Percentiles rank a stretch among this genome's conserved stretches.
Evolutionary conservation across 1,284 basidiomycete genomes (phyloP).

Genomic region (Leccinum griseonigrum): DNA sequence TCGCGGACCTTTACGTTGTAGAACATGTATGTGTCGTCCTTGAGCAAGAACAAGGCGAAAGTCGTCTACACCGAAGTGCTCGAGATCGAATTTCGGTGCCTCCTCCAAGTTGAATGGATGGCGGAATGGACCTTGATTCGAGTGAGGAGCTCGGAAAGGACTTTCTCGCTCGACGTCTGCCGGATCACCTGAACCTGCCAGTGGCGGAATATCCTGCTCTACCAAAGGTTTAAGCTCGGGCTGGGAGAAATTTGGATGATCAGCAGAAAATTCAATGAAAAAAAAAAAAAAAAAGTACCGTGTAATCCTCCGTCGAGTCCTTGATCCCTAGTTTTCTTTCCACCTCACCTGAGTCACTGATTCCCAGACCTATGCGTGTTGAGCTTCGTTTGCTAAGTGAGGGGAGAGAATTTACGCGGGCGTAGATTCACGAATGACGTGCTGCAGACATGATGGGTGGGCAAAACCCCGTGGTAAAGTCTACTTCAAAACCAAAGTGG

Average conservation of each 20-base stretch:
- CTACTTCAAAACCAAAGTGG: too few relatives aligned
- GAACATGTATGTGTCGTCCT: too few relatives aligned
- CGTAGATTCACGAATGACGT: too few relatives aligned
- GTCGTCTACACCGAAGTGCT: too few relatives aligned
- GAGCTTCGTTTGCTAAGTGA: too few relatives aligned
- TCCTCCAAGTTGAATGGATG: background rate
- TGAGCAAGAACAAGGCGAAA: too few relatives aligned
- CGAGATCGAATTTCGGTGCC: too few relatives aligned
- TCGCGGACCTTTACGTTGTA: too few relatives aligned
- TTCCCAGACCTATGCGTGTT: conserved; percentile 76
- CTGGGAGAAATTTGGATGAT: conserved; percentile 31
- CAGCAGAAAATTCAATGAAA: background rate
- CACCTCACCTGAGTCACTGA: conserved; percentile 74
- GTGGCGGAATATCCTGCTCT: conserved; percentile 70
- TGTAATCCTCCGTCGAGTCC: conserved; percentile 90
- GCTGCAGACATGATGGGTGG: too few relatives aligned
- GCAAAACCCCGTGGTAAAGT: too few relatives aligned
- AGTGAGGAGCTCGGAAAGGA: conserved; percentile 81
- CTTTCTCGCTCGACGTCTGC: conserved; percentile 83
- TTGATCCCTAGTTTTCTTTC: conserved; percentile 72
- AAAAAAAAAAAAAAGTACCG: conserved; percentile 43
- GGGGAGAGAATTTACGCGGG: too few relatives aligned
- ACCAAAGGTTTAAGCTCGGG: conserved; percentile 73
- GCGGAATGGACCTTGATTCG: conserved; percentile 70
- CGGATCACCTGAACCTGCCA: conserved; percentile 76